Percentiles rank a stretch among this genome's conserved stretches.
Conservation (phyloP, 176 grass and related monocot genomes). For the Oryza coarctata region DNA sequence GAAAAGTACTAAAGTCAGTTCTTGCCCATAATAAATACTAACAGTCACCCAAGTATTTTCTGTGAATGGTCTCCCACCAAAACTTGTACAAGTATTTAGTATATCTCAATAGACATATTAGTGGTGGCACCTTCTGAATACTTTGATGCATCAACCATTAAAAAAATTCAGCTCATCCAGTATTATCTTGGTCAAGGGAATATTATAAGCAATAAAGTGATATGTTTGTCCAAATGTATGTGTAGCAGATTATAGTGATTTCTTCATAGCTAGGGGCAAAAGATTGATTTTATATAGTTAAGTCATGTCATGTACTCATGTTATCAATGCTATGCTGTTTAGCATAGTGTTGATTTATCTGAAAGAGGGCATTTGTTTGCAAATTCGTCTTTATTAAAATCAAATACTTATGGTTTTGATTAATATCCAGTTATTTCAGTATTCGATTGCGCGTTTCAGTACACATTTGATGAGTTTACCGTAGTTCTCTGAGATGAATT, state of each 20-base stretch:
- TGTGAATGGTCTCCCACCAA: neutral
- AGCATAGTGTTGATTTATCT: neutral
- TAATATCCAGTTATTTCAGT: neutral
- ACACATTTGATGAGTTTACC: neutral
- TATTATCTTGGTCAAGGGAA: constrained; percentile 3
- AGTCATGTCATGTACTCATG: neutral
- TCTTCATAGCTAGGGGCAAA: neutral
- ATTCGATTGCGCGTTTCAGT: neutral
- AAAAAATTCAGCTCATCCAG: neutral
- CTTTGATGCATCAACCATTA: constrained; percentile 1
- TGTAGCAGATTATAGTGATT: neutral
- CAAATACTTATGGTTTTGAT: neutral
- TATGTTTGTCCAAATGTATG: neutral
- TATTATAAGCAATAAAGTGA: neutral
- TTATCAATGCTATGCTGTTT: neutral
- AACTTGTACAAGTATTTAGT: neutral
- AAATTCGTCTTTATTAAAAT: neutral
- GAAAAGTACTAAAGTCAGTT: constrained; percentile 42
- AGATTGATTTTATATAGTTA: neutral
- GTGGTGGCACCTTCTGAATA: neutral
- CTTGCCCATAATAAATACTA: constrained; percentile 26
- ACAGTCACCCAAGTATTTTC: constrained; percentile 11
- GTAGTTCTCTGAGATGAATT: constrained; percentile 6
- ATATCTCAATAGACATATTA: neutral
- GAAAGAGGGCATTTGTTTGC: neutral